phyloP scores from a whole-genome alignment of 192 early-diverging fungal species.

The Podila clonocystis region DNA sequence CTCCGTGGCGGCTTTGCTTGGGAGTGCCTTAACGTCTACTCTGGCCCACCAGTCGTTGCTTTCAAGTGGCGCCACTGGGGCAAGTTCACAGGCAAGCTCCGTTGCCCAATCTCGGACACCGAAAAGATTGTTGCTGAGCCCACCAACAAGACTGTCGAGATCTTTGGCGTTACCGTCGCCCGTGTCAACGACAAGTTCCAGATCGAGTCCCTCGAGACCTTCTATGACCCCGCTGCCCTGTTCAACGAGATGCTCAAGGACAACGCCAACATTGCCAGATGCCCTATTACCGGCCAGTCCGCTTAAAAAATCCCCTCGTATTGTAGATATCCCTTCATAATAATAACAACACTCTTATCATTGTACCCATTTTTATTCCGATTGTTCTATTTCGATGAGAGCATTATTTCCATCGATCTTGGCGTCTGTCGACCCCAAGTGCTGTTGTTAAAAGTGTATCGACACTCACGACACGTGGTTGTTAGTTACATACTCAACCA shows the following conservation, averaged over 20 bases:
- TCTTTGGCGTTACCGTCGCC: constrained; percentile 52
- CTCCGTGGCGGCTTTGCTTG: constrained; percentile 52
- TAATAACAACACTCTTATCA: too few species aligned
- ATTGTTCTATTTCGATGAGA: too few species aligned
- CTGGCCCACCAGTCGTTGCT: constrained; percentile 56
- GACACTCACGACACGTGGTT: too few species aligned
- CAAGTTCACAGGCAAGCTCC: constrained; percentile 48
- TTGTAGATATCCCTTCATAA: too few species aligned
- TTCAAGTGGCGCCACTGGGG: constrained; percentile 63
- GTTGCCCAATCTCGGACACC: constrained; percentile 38
- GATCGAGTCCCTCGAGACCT: constrained; percentile 37
- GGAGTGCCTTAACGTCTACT: constrained; percentile 57
- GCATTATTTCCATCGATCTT: too few species aligned
- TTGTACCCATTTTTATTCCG: too few species aligned
- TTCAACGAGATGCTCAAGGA: constrained; percentile 33
- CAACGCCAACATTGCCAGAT: constrained; percentile 9
- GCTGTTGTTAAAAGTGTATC: too few species aligned
- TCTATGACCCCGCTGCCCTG: constrained; percentile 19
- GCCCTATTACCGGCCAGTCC: constrained; percentile 22
- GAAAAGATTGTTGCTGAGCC: constrained; percentile 53
- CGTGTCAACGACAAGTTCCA: constrained; percentile 55
- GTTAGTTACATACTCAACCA: too few species aligned
- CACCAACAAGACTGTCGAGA: constrained; percentile 48
- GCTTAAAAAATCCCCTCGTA: background rate
- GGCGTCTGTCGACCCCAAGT: too few species aligned